These are phyloP conservation scores for Macrolepiota fuliginosa DNA, from an alignment of 768 basidiomycete genomes.

Conservation along the genomic window DNA sequence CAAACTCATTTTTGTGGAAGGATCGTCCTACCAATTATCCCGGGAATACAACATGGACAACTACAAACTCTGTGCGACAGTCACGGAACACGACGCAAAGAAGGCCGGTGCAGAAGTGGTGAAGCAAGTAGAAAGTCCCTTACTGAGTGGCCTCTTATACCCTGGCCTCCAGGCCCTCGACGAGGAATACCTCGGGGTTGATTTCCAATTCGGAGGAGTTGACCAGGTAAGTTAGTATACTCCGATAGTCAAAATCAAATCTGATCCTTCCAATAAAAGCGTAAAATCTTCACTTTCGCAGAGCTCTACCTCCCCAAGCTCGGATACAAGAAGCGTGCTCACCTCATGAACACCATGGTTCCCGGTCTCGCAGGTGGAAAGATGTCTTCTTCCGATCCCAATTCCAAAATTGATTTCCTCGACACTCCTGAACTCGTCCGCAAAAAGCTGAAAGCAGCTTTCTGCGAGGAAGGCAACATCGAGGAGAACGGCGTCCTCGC, in stretches of 20 bases:
- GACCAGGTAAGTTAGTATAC: constrained; percentile 80
- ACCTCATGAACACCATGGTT: constrained; percentile 98
- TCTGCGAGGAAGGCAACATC: constrained; percentile 91
- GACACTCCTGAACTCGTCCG: constrained; percentile 81
- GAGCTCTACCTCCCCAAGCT: constrained; percentile 92
- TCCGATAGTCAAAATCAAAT: not conserved
- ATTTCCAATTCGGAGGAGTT: constrained; percentile 97
- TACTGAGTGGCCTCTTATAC: constrained; percentile 91
- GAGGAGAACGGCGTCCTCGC: constrained; percentile 86
- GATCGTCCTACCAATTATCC: constrained; percentile 90
- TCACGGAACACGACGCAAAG: constrained; percentile 94
- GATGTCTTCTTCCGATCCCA: constrained; percentile 97
- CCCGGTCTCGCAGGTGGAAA: constrained; percentile 93
- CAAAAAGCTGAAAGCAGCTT: constrained; percentile 88
- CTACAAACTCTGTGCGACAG: constrained; percentile 87
- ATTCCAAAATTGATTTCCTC: constrained; percentile 98
- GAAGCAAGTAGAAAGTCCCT: constrained; percentile 91
- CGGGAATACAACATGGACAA: constrained; percentile 94
- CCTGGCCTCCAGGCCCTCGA: constrained; percentile 96
- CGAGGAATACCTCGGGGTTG: constrained; percentile 92
- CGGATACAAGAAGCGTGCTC: constrained; percentile 92
- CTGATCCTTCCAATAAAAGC: constrained; percentile 37
- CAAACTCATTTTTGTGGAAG: constrained; percentile 80
- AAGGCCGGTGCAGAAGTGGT: constrained; percentile 99
- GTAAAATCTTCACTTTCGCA: constrained; percentile 98